Evolutionary conservation across 1,284 basidiomycete genomes (phyloP), one percentile per base, ranked within the genome.

Genomic region (Albatrellus sp.): DNA sequence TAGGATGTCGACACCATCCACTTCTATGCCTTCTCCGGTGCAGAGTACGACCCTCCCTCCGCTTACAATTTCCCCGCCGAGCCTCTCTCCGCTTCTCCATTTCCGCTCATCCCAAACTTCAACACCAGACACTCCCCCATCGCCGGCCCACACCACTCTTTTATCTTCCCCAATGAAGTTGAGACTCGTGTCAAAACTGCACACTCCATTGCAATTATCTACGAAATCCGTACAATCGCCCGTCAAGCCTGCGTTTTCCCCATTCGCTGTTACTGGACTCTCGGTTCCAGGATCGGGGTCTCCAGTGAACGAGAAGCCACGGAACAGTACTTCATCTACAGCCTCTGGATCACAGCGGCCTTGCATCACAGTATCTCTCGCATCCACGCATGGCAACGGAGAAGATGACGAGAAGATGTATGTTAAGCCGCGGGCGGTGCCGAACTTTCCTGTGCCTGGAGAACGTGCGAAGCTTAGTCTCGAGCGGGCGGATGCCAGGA

Each of bases 91-190:
- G 13, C 47, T 42, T 17, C 48, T 47, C 2, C 44, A 48, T 16
- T 46, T 46, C 10, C 40, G 46, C 24, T 47, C 48, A 17, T 48
- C 46, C 24, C 48, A 46, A 14, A 44, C 44, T 38, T 48, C 47
- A 9, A 42, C 48, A 14, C 48, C 48, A 34, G 37, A 38, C 16
- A 16, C 34, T 2, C 12, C 19, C 14, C 19, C 37, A 5, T 20
- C 37, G n/a, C 37, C 37, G 3, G n/a, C 34, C 34, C n/a, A n/a
- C 34, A n/a, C 34, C n/a, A n/a, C n/a, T n/a, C 34, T 24, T 3
- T 3, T 7, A 24, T 3, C 24, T 24, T 24, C 24, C 7, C 24
- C 24, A 7, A 24, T 4, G 4, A 24, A 24, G 24, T 24, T 7
- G 24, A 24, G 7, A 24, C 24, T 24, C 24, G 24, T 7, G 7